Base-by-base conservation (phyloP, 305 asterid species). In the Solanum hybrid region DNA sequence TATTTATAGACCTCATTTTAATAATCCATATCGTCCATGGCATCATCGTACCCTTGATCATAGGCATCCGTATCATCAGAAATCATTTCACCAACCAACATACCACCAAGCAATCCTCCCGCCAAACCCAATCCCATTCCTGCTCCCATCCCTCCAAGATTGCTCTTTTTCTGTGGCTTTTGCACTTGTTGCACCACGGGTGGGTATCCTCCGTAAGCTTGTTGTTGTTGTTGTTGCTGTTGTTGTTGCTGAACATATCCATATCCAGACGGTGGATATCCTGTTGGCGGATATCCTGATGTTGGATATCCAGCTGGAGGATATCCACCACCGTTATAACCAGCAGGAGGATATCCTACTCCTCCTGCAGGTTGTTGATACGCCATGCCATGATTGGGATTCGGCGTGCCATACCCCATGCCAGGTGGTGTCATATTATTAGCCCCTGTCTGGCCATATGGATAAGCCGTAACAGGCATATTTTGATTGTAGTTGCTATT, bases 21-120 rank as follows among this genome's bases (percentile, higher is more conserved):
- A 40, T 88, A 91, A 84, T 90, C 95, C 66, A 93, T 91, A 36
- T 89, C 95, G 8, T 91, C 98, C 96, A 94, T 91, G 56, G 95
- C 98, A 81, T 93, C 98, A 11, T 88, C 95, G 81, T 94, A 96
- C 0, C 99, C 99, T 40, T 90, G 98, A 26, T 92, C 93, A 88
- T 95, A 96, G 5, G 95, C 92, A 37, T 88, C 93, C 86, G 94
- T 79, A 1, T 84, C 71, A 1, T 92, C 95, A 80, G 92, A 89
- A 6, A 90, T 93, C 95, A 94, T 94, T 5, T 96, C 98, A 82
- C 98, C 98, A 10, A 96, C 93, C 81, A 96, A 90, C 92, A 97
- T 75, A n/a, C 99, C 99, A 37, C 98, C 99, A 1, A 97, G 95
- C 94, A 97, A 91, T 80, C 99, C 98, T 40, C 96, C 98, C 6